Conservation (phyloP, 805 yeast species). For the Komagataella ulmi region DNA sequence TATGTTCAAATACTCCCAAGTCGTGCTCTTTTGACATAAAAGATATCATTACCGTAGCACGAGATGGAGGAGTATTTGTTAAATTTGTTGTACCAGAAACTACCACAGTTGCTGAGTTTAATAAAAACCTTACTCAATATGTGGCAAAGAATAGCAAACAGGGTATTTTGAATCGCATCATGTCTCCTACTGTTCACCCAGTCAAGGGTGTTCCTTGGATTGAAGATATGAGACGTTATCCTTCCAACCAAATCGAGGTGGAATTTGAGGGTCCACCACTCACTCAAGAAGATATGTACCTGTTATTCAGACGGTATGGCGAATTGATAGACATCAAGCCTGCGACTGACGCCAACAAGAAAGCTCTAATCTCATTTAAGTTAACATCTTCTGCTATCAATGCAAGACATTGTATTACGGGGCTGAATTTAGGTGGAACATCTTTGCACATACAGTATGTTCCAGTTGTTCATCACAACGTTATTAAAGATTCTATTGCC, state of each 20-base stretch:
- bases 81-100: conserved; percentile 50
- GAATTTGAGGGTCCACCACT: conserved; percentile 66
- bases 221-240: conserved; percentile 76
- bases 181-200: conserved; percentile 43
- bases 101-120: conserved; percentile 35
- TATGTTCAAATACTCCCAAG: conserved; percentile 6
- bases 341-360: conserved; percentile 21
- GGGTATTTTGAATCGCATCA: conserved; percentile 25
- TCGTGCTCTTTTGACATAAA: conserved; percentile 25
- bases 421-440: conserved; percentile 49
- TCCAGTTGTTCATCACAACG: conserved; percentile 36
- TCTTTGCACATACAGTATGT: conserved; percentile 65
- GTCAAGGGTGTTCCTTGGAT: conserved; percentile 95
- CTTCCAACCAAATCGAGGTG: conserved; percentile 49
- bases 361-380: conserved; percentile 44
- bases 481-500: conserved; percentile 41
- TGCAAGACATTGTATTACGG: conserved; percentile 87
- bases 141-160: conserved; percentile 14
- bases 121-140: conserved; percentile 28
- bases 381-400: conserved; percentile 57
- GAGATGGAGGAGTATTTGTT: conserved; percentile 94
- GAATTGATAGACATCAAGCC: conserved; percentile 58
- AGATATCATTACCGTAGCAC: conserved; percentile 51
- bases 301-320: conserved; percentile 81
- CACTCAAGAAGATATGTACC: conserved; percentile 67